These are phyloP conservation scores for Xylariaceae sp. DNA, from an alignment of 2,329 filamentous ascomycete species.

Conservation along the genomic window DNA sequence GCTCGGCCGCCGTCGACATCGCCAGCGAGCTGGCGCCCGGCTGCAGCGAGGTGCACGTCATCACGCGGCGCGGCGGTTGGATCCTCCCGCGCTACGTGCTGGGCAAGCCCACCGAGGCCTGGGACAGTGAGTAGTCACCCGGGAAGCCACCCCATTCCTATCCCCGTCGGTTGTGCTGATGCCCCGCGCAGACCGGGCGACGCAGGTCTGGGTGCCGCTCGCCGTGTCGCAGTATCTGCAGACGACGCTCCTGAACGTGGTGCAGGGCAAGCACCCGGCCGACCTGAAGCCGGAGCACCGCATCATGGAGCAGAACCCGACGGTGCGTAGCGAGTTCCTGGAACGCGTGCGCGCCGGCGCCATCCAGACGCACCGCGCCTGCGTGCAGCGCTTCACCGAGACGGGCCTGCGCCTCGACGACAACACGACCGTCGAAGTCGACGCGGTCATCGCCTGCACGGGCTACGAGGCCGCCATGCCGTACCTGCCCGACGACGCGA, in stretches of 20 bases:
- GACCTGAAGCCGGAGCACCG: conserved; percentile 26
- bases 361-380: conserved; percentile 25
- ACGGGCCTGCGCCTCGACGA: conserved; percentile 21
- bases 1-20: conserved; percentile 31
- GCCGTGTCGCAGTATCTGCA: conserved; percentile 22
- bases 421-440: conserved; percentile 19
- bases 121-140: conserved; percentile 23
- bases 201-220: conserved; percentile 22
- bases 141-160: not conserved
- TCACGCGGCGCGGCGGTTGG: conserved; percentile 31
- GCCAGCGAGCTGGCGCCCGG: conserved; percentile 28
- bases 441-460: conserved; percentile 9
- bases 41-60: conserved; percentile 27
- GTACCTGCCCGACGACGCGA: conserved; percentile 21
- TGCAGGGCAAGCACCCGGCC: conserved; percentile 24
- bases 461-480: conserved; percentile 8
- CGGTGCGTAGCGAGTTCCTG: conserved; percentile 25
- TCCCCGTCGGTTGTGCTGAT: not conserved
- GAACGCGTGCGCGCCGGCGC: conserved; percentile 25
- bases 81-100: conserved; percentile 30
- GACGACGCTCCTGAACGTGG: conserved; percentile 22
- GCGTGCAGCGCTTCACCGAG: conserved; percentile 22
- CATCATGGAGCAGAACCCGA: conserved; percentile 27
- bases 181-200: conserved; percentile 21
- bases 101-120: conserved; percentile 28